Evolutionary conservation across 305 asterid genomes (phyloP), one percentile per base, ranked within the genome.

Genomic region (Fraxinus dipetala): DNA sequence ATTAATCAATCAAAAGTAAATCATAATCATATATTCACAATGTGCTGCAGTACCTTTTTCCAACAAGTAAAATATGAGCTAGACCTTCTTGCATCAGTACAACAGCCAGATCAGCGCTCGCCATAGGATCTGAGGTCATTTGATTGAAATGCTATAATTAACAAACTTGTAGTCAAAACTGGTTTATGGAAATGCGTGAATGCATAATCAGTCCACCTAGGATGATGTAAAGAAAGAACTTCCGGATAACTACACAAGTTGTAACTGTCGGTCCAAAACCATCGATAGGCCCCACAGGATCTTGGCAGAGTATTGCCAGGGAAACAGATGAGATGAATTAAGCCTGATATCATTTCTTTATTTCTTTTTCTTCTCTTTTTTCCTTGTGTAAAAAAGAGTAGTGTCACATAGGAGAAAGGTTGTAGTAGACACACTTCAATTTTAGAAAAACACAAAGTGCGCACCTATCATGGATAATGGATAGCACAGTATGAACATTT

Each of bases 21-120:
- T 63, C 83, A 79, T 45, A 78, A 82, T 40, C 11, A 32, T 18
- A 32, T 38, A 34, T 72, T 72, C 38, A 76, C 18, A 61, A 74
- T 34, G 30, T 32, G 63, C 51, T 22, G 11, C 34, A 48, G 81
- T 87, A 94, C 99, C 97, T 96, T 89, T 91, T 96, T 67, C 99
- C 99, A 83, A 96, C 85, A 83, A 96, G 98, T 35, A 96, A 85
- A 81, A 96, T 85, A 86, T 94, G 90, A 40, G 97, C 95, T 83
- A 94, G 85, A 35, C 99, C 99, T 90, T 96, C 99, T 90, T 96
- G 99, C 98, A 96, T 93, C 87, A 96, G 87, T 86, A 96, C 91
- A 84, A 96, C 93, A 43, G 97, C 98, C 84, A 96, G 85, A 86
- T 96, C 98, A n/a, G 99, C 99, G 56, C 98, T 91, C 34, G 96